phyloP scores from a whole-genome alignment of 257 asterid genomes.

The Misopates orontium region DNA sequence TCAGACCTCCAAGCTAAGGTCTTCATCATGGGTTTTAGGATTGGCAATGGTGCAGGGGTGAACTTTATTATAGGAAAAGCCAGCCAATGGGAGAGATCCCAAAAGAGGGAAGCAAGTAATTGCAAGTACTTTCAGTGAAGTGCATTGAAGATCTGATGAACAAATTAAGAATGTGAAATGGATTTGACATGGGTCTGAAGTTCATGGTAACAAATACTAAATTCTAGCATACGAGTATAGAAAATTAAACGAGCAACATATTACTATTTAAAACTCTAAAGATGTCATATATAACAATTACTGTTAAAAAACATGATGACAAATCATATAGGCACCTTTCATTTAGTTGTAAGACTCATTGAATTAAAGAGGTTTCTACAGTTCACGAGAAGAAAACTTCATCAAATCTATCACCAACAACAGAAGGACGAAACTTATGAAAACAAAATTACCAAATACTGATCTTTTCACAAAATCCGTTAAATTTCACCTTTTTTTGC shows the following conservation, averaged over 20 bases:
- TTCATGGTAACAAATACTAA: not conserved
- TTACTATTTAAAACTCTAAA: not conserved
- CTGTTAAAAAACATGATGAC: not conserved
- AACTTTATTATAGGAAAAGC: too few relatives aligned
- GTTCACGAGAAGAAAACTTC: not conserved
- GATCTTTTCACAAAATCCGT: too few relatives aligned
- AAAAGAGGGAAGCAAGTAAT: too few relatives aligned
- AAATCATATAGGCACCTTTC: not conserved
- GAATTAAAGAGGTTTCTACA: not conserved
- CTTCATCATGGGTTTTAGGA: too few relatives aligned
- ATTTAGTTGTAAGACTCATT: slow-evolving; percentile 1
- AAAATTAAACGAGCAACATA: not conserved
- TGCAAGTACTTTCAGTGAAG: too few relatives aligned
- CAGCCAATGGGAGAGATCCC: too few relatives aligned
- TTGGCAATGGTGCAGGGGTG: too few relatives aligned
- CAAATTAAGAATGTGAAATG: too few relatives aligned
- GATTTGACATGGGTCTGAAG: not conserved
- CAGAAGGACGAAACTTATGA: not conserved
- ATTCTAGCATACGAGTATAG: slow-evolving; percentile 12
- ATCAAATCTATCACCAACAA: not conserved
- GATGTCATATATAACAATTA: not conserved
- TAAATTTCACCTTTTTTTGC: too few relatives aligned
- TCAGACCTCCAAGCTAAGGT: too few relatives aligned
- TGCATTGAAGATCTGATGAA: too few relatives aligned
- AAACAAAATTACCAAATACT: too few relatives aligned